Conservation (phyloP, 23 red algal species). For the Rhodosorus marinus region DNA sequence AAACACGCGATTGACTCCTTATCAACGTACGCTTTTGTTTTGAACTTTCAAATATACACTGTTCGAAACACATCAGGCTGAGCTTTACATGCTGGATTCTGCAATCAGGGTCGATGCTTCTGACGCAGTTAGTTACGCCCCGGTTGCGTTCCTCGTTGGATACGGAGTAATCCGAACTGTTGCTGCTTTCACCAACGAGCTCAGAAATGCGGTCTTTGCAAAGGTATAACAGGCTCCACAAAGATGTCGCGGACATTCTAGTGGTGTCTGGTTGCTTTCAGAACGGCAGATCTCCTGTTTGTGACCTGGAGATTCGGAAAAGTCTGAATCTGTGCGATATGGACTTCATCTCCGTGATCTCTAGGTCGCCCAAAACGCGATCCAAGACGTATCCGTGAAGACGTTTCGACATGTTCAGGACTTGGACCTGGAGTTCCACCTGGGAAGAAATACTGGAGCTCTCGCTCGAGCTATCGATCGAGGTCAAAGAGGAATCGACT, state of each 20-base stretch:
- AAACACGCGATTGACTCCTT: constrained; percentile 75
- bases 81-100: not conserved
- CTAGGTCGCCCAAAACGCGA: constrained; percentile 59
- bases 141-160: constrained; percentile 45
- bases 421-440: constrained; percentile 63
- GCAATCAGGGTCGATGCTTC: not conserved
- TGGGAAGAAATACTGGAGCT: constrained; percentile 53
- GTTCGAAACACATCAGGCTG: not conserved
- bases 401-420: constrained; percentile 77
- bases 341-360: not conserved
- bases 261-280: no score
- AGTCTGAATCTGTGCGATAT: no score
- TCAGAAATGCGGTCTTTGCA: constrained; percentile 65
- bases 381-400: constrained; percentile 36
- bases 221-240: constrained; percentile 6
- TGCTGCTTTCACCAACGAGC: constrained; percentile 45
- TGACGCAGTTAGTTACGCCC: constrained; percentile 9
- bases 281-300: no score
- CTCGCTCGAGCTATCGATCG: constrained; percentile 75
- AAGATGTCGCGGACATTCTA: no score
- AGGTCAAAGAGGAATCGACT: constrained; percentile 95
- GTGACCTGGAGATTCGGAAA: no score
- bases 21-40: no score
- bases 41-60: no score
- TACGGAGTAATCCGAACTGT: constrained; percentile 65